These are phyloP conservation scores for Fraxinus paxiana DNA, from an alignment of 305 asterid species.

Conservation along the genomic window DNA sequence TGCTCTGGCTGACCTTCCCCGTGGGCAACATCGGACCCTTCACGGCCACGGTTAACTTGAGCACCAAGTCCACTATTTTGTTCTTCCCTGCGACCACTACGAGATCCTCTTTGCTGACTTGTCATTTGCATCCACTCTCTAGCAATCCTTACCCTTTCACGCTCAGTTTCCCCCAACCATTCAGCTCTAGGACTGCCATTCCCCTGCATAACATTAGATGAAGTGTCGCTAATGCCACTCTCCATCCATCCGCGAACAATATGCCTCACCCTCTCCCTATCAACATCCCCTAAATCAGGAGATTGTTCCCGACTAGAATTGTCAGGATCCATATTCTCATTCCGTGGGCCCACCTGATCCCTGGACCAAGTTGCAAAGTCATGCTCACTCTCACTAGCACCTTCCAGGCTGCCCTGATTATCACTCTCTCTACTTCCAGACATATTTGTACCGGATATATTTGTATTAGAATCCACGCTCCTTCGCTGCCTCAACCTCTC, in stretches of 20 bases:
- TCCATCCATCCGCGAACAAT: constrained; percentile 98
- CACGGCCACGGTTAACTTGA: constrained; percentile 50
- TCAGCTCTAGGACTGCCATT: constrained; percentile 68
- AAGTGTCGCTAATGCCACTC: constrained; percentile 63
- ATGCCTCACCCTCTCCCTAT: constrained; percentile 87
- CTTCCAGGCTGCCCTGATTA: constrained; percentile 55
- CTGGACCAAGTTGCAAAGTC: constrained; percentile 57
- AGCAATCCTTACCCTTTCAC: constrained; percentile 86
- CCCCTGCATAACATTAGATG: constrained; percentile 63
- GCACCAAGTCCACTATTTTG: constrained; percentile 31
- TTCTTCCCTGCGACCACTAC: constrained; percentile 53
- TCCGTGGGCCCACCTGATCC: constrained; percentile 43
- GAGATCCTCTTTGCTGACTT: constrained; percentile 79
- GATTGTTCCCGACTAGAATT: constrained; percentile 79
- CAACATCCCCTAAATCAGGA: constrained; percentile 78
- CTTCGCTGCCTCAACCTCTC: constrained; percentile 49
- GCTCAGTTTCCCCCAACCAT: constrained; percentile 89
- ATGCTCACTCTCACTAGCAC: constrained; percentile 65
- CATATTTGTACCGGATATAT: constrained; percentile 37
- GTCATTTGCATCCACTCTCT: constrained; percentile 96
- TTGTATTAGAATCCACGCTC: constrained; percentile 37
- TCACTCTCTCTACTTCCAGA: constrained; percentile 50
- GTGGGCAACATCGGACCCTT: constrained; percentile 46
- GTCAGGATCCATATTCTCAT: constrained; percentile 49
- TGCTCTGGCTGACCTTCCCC: constrained; percentile 80